Conservation (phyloP, 2,329 filamentous ascomycete genomes). For the Hypomyces perniciosus region DNA sequence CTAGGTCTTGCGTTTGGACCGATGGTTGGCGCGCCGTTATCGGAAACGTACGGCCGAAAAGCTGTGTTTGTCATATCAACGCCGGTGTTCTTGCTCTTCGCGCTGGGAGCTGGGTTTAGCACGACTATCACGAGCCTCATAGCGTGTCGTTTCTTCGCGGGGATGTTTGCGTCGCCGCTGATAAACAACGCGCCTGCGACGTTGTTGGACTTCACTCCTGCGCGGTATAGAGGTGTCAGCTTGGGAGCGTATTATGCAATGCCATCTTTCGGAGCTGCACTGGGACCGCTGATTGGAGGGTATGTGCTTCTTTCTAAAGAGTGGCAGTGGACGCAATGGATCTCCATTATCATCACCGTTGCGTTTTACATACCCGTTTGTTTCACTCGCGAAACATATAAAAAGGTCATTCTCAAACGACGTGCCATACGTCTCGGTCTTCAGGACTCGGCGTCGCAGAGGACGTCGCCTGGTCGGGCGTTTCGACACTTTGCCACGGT, state of each 20-base stretch:
- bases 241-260: constrained; percentile 58
- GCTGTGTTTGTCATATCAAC: constrained; percentile 42
- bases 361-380: constrained; percentile 52
- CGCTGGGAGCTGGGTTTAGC: constrained; percentile 62
- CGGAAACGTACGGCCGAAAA: constrained; percentile 62
- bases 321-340: constrained; percentile 54
- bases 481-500: constrained; percentile 32
- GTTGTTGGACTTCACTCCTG: constrained; percentile 55
- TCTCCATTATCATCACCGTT: constrained; percentile 31
- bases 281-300: constrained; percentile 60
- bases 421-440: constrained; percentile 34
- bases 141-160: constrained; percentile 64
- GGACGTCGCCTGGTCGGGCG: constrained; percentile 19
- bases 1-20: constrained; percentile 37
- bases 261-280: constrained; percentile 59
- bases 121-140: constrained; percentile 66
- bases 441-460: constrained; percentile 21
- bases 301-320: constrained; percentile 59
- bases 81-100: constrained; percentile 64
- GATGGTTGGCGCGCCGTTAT: constrained; percentile 69
- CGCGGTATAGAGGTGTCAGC: constrained; percentile 48
- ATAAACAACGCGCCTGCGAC: constrained; percentile 58
- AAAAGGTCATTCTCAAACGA: constrained; percentile 47
- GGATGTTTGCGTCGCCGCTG: constrained; percentile 55
- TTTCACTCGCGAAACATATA: constrained; percentile 58